phyloP scores from a whole-genome alignment of 108 stramenopile species.

The Skeletonema potamos region DNA sequence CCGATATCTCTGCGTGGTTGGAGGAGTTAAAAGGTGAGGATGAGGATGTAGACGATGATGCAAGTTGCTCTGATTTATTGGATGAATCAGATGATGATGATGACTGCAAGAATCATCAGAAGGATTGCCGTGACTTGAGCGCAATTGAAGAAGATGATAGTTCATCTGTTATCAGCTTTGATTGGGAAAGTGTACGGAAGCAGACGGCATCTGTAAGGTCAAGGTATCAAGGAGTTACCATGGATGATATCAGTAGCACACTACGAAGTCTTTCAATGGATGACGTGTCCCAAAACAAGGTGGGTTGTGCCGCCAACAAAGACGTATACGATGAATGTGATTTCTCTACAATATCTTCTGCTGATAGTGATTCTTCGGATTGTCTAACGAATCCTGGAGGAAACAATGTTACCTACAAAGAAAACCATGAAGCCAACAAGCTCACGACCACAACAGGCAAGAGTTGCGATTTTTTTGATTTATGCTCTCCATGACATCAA shows the following conservation, averaged over 20 bases:
- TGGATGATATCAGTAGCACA: constrained; percentile 1
- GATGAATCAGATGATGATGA: constrained; percentile 8
- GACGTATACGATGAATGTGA: not conserved
- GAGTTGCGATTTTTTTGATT: not conserved
- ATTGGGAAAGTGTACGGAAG: not conserved
- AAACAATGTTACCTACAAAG: not conserved
- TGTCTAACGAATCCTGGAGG: not conserved
- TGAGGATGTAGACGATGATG: not conserved
- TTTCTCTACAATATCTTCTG: constrained; percentile 1
- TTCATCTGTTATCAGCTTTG: not conserved
- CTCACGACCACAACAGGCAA: not conserved
- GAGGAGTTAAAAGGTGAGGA: not conserved
- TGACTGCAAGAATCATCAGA: not conserved
- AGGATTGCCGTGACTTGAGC: not conserved
- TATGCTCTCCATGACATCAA: not conserved
- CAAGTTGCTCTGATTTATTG: constrained; percentile 3
- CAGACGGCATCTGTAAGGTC: not conserved
- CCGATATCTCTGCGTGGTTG: constrained; percentile 3
- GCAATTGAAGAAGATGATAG: constrained; percentile 4
- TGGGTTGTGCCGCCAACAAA: not conserved
- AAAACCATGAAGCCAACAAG: not conserved
- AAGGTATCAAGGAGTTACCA: not conserved
- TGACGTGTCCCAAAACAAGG: not conserved
- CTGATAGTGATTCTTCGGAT: not conserved
- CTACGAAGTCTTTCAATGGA: not conserved